Percentiles rank a stretch among this genome's conserved stretches.
Evolutionary conservation across 129 eudicot genomes (phyloP).

Genomic region (Rutidosis leptorrhynchoides): DNA sequence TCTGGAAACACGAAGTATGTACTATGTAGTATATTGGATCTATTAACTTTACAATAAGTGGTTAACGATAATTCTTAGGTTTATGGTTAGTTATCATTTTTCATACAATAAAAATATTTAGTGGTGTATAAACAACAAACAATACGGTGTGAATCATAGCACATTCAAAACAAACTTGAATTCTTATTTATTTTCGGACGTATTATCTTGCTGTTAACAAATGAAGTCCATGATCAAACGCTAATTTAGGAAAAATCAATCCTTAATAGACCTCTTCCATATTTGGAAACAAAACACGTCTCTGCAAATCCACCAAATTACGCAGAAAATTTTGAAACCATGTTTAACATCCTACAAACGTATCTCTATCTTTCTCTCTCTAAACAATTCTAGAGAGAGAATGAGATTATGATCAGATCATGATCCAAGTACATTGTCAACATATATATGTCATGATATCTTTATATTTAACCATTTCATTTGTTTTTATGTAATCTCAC

Average conservation of each 20-base stretch:
- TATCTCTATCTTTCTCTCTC: slow-evolving; percentile 25
- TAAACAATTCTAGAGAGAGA: slow-evolving; percentile 34
- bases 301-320: slow-evolving; percentile 20
- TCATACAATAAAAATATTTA: too few relatives aligned
- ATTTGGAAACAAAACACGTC: slow-evolving; percentile 27
- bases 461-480: slow-evolving; percentile 31
- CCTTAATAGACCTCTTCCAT: slow-evolving; percentile 30
- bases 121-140: too few relatives aligned
- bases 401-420: slow-evolving; percentile 42
- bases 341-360: slow-evolving; percentile 29
- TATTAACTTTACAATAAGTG: too few relatives aligned
- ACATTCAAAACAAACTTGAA: too few relatives aligned
- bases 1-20: too few relatives aligned
- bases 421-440: slow-evolving; percentile 44
- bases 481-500: slow-evolving; percentile 20
- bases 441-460: slow-evolving; percentile 47
- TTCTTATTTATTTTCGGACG: neutral
- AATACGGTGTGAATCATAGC: too few relatives aligned
- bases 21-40: too few relatives aligned
- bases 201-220: slow-evolving; percentile 4
- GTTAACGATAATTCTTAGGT: too few relatives aligned
- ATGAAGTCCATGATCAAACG: slow-evolving; percentile 40
- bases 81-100: too few relatives aligned
- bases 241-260: slow-evolving; percentile 46
- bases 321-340: slow-evolving; percentile 25